Percentiles rank a stretch among this genome's conserved stretches.
phyloP scores from a whole-genome alignment of 2,329 filamentous ascomycete genomes.

The Paramyrothecium roridum region DNA sequence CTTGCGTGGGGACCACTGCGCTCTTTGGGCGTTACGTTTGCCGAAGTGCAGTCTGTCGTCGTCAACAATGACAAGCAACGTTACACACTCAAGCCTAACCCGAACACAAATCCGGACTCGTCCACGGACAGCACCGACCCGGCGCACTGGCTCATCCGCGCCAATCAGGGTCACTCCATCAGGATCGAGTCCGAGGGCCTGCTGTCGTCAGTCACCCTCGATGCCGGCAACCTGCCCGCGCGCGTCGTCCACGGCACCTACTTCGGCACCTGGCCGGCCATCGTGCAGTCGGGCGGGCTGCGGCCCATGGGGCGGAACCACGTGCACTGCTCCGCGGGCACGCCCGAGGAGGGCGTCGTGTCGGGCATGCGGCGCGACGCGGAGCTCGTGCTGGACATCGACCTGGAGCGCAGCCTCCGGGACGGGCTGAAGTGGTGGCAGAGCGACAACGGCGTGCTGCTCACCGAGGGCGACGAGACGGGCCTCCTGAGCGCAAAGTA shows the following conservation, averaged over 20 bases:
- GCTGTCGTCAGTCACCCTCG: conserved; percentile 63
- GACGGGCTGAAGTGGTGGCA: conserved; percentile 70
- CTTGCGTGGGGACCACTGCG: conserved; percentile 57
- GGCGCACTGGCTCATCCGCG: conserved; percentile 79
- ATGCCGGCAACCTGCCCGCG: conserved; percentile 55
- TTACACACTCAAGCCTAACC: conserved; percentile 69
- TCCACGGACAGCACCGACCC: conserved; percentile 41
- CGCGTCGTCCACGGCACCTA: conserved; percentile 86
- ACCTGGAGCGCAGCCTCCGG: conserved; percentile 63
- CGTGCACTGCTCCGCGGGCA: conserved; percentile 81
- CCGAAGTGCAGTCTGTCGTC: conserved; percentile 70
- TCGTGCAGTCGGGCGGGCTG: conserved; percentile 74
- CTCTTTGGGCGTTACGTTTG: conserved; percentile 68
- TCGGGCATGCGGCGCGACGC: conserved; percentile 79
- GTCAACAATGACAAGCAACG: conserved; percentile 83
- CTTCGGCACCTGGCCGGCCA: conserved; percentile 72
- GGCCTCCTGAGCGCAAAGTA: conserved; percentile 64
- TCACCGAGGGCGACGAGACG: conserved; percentile 57
- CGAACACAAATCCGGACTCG: conserved; percentile 17
- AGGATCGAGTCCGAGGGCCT: conserved; percentile 68
- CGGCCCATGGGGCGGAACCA: conserved; percentile 81
- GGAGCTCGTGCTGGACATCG: conserved; percentile 74
- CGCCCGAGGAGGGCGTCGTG: conserved; percentile 61
- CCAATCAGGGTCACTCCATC: conserved; percentile 92
- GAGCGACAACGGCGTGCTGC: conserved; percentile 74